Percentiles rank a stretch among this genome's conserved stretches.
Evolutionary conservation across 2,329 filamentous ascomycete species (phyloP).

Genomic region (Erysiphe pulchra): DNA sequence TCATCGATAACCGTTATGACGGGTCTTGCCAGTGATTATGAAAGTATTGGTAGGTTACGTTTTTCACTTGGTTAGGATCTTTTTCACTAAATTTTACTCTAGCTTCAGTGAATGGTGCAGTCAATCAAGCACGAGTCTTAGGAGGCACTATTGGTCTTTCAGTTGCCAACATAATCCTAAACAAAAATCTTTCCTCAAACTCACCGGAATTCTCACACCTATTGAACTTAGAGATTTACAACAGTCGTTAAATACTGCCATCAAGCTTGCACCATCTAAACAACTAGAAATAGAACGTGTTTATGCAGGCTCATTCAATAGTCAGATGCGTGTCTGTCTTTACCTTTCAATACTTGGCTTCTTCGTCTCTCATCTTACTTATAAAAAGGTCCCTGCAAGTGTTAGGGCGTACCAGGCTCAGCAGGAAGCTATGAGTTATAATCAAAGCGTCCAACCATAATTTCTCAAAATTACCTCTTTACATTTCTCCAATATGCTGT

Average conservation of each 20-base stretch:
- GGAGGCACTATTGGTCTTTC: slow-evolving; percentile 32
- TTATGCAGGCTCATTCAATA: background rate
- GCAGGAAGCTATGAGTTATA: background rate
- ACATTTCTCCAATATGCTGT: background rate
- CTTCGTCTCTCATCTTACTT: background rate
- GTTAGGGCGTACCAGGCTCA: background rate
- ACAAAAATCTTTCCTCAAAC: background rate
- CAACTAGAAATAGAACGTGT: background rate
- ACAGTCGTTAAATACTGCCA: background rate
- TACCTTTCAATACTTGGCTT: background rate
- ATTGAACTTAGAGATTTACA: background rate
- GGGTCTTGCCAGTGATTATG: background rate
- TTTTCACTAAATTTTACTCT: background rate
- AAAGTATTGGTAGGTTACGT: background rate
- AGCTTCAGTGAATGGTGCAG: slow-evolving; percentile 2
- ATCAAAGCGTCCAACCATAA: background rate
- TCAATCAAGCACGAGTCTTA: slow-evolving; percentile 32
- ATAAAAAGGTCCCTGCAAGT: background rate
- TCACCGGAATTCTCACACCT: background rate
- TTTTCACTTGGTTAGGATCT: background rate
- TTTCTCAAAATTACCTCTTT: background rate
- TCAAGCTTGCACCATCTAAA: background rate
- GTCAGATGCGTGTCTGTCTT: slow-evolving; percentile 1
- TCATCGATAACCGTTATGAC: slow-evolving; percentile 1
- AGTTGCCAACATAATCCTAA: slow-evolving; percentile 29